Percentiles rank a stretch among this genome's conserved stretches.
These are phyloP conservation scores for Phanerochaete sordida DNA, from an alignment of 768 basidiomycete species.

Conservation along the genomic window DNA sequence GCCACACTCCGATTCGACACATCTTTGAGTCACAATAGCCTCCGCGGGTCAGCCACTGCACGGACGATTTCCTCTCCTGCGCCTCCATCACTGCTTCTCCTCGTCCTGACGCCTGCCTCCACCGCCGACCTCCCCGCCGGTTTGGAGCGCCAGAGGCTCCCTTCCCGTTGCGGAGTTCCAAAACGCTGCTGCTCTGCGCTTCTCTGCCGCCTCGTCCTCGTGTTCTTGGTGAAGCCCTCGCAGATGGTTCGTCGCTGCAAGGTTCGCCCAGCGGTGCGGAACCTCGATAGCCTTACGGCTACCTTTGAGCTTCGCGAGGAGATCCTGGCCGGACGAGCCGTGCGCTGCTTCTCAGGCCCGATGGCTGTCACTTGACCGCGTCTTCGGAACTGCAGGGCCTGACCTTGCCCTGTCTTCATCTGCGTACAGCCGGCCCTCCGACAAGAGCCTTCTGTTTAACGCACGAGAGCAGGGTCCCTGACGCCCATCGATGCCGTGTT, in stretches of 20 bases:
- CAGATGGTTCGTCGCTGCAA: not conserved
- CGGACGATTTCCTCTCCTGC: not conserved
- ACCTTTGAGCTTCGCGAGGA: not conserved
- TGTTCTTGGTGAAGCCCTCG: not conserved
- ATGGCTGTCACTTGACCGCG: not conserved
- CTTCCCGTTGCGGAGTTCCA: not conserved
- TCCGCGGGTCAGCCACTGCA: not conserved
- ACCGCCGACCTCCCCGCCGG: not conserved
- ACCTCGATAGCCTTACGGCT: not conserved
- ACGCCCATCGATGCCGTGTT: not conserved
- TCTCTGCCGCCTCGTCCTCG: not conserved
- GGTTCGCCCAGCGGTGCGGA: not conserved
- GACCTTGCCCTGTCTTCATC: not conserved
- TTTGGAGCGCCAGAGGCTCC: not conserved
- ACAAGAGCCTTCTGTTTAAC: not conserved
- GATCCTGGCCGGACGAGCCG: not conserved
- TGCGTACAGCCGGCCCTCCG: not conserved
- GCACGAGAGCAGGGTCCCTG: not conserved
- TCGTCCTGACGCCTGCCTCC: not conserved
- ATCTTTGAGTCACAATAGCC: not conserved
- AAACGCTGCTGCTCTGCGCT: not conserved
- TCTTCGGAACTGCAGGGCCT: not conserved
- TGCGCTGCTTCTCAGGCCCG: slow-evolving; percentile 1
- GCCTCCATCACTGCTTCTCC: not conserved
- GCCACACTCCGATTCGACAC: not conserved